Evolutionary conservation across 305 asterid genomes (phyloP).

Genomic region (Solanum hybrid): DNA sequence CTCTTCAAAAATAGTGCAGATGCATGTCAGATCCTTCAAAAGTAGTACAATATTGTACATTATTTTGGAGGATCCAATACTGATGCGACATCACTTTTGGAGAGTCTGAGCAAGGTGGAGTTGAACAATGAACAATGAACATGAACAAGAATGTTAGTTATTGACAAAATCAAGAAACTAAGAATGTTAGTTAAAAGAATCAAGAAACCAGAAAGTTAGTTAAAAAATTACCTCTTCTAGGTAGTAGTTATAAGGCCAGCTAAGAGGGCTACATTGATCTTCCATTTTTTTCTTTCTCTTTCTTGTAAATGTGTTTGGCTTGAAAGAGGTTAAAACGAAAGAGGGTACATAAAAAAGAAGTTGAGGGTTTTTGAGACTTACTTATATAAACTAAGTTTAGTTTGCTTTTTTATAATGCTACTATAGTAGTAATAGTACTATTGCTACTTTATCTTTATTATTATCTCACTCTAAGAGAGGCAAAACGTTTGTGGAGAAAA

Average conservation of each 20-base stretch:
- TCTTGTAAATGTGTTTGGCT: not conserved
- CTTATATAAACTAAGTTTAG: constrained; percentile 19
- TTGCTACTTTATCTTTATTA: constrained; percentile 23
- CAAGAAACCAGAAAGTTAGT: not conserved
- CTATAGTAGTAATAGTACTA: constrained; percentile 4
- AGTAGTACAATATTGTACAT: not conserved
- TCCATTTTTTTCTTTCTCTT: constrained; percentile 35
- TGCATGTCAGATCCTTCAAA: not conserved
- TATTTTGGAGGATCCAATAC: not conserved
- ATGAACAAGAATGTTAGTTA: not conserved
- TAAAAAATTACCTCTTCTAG: constrained; percentile 60
- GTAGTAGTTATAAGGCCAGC: constrained; percentile 59
- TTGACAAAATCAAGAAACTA: not conserved
- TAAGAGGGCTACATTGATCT: constrained; percentile 81
- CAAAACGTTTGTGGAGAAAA: constrained; percentile 43
- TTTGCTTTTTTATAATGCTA: not conserved
- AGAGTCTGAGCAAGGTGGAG: not conserved
- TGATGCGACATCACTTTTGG: not conserved
- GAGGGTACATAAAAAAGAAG: constrained; percentile 36
- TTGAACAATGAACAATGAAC: not conserved
- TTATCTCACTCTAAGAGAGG: constrained; percentile 30
- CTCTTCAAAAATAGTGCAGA: not conserved
- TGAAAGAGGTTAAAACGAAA: constrained; percentile 11
- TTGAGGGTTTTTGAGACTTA: constrained; percentile 7
- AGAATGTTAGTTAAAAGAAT: not conserved